Evolutionary conservation across 2,329 filamentous ascomycete species (phyloP).

Genomic region (Epichloe sibirici): DNA sequence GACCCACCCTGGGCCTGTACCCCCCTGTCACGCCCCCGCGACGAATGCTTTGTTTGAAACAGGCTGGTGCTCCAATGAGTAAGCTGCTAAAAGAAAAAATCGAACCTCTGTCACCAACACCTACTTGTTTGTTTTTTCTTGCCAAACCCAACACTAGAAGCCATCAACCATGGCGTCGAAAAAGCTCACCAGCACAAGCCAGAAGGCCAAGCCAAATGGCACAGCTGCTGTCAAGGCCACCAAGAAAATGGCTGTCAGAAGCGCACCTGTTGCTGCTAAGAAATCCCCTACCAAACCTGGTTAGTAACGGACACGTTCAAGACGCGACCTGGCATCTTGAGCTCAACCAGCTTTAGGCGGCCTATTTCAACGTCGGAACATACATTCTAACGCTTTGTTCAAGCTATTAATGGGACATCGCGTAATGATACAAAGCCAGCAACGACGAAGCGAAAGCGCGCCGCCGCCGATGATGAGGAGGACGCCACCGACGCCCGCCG

Average conservation of each 20-base stretch:
- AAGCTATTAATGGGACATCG: conserved; percentile 2
- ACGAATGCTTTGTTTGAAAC: no score
- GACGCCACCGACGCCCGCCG: conserved; percentile 1
- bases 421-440: conserved; percentile 1
- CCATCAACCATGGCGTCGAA: conserved; percentile 5
- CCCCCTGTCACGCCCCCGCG: no score
- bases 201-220: neutral
- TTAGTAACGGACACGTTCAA: conserved; percentile 2
- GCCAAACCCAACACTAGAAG: neutral
- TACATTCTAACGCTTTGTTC: neutral
- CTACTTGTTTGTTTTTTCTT: neutral
- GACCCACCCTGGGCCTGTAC: no score
- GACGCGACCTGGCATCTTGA: neutral
- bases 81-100: neutral
- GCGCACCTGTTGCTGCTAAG: neutral
- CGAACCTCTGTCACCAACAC: neutral
- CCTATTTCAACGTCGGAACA: neutral
- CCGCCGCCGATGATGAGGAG: conserved; percentile 3
- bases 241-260: conserved; percentile 3
- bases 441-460: conserved; percentile 6
- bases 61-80: neutral
- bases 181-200: conserved; percentile 2
- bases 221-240: neutral
- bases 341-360: neutral
- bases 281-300: conserved; percentile 4